Evolutionary conservation across 2,329 filamentous ascomycete genomes (phyloP), one percentile per base, ranked within the genome.

Genomic region (Fusarium sp.): DNA sequence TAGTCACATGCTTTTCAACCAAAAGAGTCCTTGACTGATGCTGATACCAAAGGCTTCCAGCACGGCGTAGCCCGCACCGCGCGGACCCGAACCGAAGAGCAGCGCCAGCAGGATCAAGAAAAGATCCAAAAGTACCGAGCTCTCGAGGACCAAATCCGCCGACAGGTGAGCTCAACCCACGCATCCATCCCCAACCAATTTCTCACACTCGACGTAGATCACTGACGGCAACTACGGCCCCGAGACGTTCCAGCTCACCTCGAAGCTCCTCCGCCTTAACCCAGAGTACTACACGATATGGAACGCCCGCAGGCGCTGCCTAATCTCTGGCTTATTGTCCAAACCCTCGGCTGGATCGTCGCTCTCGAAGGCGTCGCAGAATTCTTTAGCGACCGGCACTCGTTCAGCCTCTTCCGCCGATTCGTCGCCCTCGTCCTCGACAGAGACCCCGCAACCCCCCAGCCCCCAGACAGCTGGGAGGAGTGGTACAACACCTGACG

Each of bases 241-340:
- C 65, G 86, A 90, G 65, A 89, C 91, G 45, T 90, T 95, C 77
- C 85, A 89, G 72, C 88, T 93, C 64, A 93, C 92, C 37, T 91
- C 92, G n/a, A 91, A 90, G 75, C 89, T 97, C 52, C 87, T 96
- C 63, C 89, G 88, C 56, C 89, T 92, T 78, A 97, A 97, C 82
- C 94, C 94, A 30, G 94, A 97, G 83, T 95, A 95, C 86, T 97
- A 97, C 85, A 96, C 94, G 66, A 89, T 95, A 88, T 97, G 94
- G 94, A 97, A 97, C 87, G 90, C 92, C 85, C 92, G 97, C 80
- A 92, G 97, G 78, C 89, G 89, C 79, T 92, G 90, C 84, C 86
- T 92, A 87, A 89, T 84, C 69, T 88, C 86, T 86, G 84, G 86
- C 78, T 88, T 86, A 83, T 89, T 90, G 77, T 90, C 86, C 84